Evolutionary conservation across 192 early-diverging fungal genomes (phyloP), one percentile per base, ranked within the genome.

Genomic region (Globomyces pollinis-pini): DNA sequence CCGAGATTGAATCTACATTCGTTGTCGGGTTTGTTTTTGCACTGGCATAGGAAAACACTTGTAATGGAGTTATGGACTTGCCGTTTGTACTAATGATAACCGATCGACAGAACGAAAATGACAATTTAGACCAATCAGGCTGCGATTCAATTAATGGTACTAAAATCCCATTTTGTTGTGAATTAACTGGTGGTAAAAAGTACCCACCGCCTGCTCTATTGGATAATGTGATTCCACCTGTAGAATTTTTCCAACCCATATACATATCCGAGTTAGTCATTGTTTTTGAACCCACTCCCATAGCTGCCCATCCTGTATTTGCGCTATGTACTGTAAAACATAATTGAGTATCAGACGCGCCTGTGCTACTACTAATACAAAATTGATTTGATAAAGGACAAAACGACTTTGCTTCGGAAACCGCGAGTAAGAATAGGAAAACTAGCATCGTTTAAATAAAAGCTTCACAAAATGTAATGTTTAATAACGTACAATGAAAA

Each of bases 261-360:
- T 65, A 68, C 2, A 75, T 65, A 28, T 66, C 55, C 11, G 56
- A 20, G n/a, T 54, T 42, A 8, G 59, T 21, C 71, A 73, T 73
- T 0, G 18, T 2, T 5, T 15, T 16, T n/a, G 36, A 29, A 2
- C 71, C 71, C 29, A 60, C 23, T 8, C 63, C 71, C 38, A 73
- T 24, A 28, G 53, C 69, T 18, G 64, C 50, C 69, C 69, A 70
- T n/a, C 44, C 41, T 16, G 41, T 16, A 9, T 47, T 26, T 21
- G 44, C 44, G 28, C 44, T 47, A 15, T 47, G 44, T 3, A 47
- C 15, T 12, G 44, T 47, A 26, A 47, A 47, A 26, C 44, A 47
- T 3, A 26, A 28, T 47, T 47, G 20, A 0, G 44, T 26, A 12
- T 20, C 6, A 28, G 44, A 26, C 11, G 44, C 16, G 6, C 21